Percentiles rank a stretch among this genome's conserved stretches.
These are phyloP conservation scores for Peltaster fructicola DNA, from an alignment of 2,329 filamentous ascomycete genomes.

Conservation along the genomic window DNA sequence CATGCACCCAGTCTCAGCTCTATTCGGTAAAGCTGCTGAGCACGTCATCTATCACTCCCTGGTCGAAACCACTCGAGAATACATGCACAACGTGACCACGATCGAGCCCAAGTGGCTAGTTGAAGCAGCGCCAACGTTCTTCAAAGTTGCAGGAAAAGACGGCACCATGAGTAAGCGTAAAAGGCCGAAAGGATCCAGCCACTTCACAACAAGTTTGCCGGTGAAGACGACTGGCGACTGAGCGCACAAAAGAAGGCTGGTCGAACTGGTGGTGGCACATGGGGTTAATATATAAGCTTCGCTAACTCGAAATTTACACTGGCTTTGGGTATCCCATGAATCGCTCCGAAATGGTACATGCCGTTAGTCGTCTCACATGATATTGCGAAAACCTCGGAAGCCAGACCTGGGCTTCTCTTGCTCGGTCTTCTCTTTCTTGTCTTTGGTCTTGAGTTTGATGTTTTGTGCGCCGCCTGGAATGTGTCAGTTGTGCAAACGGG, in stretches of 20 bases:
- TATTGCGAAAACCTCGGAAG: conserved; percentile 21
- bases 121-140: conserved; percentile 94
- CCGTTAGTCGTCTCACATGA: no score
- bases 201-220: conserved; percentile 78
- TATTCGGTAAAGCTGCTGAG: conserved; percentile 92
- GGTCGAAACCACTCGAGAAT: conserved; percentile 89
- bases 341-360: not conserved
- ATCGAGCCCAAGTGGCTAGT: conserved; percentile 93
- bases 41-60: conserved; percentile 89
- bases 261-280: conserved; percentile 79
- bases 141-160: conserved; percentile 86
- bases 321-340: not conserved
- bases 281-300: conserved; percentile 48
- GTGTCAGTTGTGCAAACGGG: conserved; percentile 9
- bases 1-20: conserved; percentile 74
- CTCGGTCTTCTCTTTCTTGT: conserved; percentile 14
- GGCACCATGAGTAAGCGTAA: conserved; percentile 66
- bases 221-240: conserved; percentile 88
- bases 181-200: conserved; percentile 90
- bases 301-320: conserved; percentile 1
- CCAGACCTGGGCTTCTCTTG: conserved; percentile 22
- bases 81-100: conserved; percentile 85
- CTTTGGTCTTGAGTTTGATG: conserved; percentile 31
- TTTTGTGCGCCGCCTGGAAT: conserved; percentile 33
- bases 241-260: conserved; percentile 75